These are phyloP conservation scores for Actinidia arguta DNA, from an alignment of 179 eudicot genomes.

Conservation along the genomic window DNA sequence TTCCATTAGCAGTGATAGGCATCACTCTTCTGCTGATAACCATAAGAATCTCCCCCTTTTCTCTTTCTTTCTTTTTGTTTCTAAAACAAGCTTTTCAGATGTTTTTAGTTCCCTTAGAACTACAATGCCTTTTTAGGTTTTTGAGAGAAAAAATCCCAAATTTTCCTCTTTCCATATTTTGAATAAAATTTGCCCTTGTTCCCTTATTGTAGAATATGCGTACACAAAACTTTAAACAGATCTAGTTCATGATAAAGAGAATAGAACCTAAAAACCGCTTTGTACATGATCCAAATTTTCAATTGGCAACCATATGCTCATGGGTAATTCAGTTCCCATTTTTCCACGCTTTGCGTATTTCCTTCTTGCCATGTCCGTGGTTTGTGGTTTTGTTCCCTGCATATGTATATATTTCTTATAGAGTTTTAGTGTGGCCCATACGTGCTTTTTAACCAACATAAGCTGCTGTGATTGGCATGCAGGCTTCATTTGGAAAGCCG, in stretches of 20 bases:
- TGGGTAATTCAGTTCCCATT: background rate
- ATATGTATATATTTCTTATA: background rate
- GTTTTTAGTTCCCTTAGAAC: too few relatives aligned
- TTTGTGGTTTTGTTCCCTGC: background rate
- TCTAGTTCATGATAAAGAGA: background rate
- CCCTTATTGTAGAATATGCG: background rate
- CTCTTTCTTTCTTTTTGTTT: too few relatives aligned
- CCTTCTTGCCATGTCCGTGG: background rate
- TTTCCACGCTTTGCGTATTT: background rate
- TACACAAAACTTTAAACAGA: too few relatives aligned
- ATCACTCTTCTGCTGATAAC: too few relatives aligned
- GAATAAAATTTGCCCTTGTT: background rate
- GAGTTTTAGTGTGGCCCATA: background rate
- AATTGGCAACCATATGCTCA: background rate
- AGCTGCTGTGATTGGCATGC: conserved; percentile 28
- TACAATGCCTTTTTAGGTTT: too few relatives aligned
- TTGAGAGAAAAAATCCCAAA: background rate
- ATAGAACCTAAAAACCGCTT: too few relatives aligned
- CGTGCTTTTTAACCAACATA: conserved; percentile 4
- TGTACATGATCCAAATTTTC: background rate
- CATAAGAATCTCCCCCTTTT: too few relatives aligned
- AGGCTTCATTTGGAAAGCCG: conserved; percentile 64
- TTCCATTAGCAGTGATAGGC: too few relatives aligned
- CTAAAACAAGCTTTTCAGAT: too few relatives aligned
- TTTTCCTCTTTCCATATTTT: background rate